Conservation (phyloP, 306 rosid species). For the Amphicarpaea edgeworthii region DNA sequence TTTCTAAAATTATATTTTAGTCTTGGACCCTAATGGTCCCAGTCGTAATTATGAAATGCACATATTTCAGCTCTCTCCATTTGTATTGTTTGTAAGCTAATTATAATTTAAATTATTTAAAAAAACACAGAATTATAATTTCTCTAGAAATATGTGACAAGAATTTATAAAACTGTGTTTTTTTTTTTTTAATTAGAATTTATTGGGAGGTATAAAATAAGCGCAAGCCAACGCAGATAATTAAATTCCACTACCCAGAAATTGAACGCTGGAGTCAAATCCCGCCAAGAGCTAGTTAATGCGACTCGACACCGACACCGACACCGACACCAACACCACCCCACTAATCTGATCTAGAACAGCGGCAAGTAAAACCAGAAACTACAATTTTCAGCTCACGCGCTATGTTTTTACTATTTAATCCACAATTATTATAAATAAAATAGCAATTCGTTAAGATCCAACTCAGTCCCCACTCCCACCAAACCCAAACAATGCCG, state of each 20-base stretch:
- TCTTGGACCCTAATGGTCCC: background rate
- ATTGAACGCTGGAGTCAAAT: slow-evolving; percentile 28
- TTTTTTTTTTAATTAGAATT: no score
- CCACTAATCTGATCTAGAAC: background rate
- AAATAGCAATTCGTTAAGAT: background rate
- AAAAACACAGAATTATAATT: background rate
- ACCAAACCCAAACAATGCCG: slow-evolving; percentile 40
- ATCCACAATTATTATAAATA: background rate
- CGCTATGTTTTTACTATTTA: background rate
- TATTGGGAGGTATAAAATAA: background rate
- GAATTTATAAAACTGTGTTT: no score
- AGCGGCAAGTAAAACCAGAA: background rate
- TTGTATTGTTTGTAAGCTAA: background rate
- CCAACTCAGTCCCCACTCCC: slow-evolving; percentile 25
- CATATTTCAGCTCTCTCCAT: background rate
- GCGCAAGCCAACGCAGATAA: background rate
- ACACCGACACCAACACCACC: slow-evolving; percentile 35
- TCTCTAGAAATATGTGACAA: background rate
- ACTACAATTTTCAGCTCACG: background rate
- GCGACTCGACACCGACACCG: slow-evolving; percentile 41
- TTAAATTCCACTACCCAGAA: slow-evolving; percentile 14
- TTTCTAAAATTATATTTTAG: slow-evolving; percentile 13
- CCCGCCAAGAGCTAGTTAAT: background rate
- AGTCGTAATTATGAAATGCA: background rate
- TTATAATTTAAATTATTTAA: background rate